Evolutionary conservation across 129 eudicot species (phyloP).

Genomic region (Oenanthe sinensis): DNA sequence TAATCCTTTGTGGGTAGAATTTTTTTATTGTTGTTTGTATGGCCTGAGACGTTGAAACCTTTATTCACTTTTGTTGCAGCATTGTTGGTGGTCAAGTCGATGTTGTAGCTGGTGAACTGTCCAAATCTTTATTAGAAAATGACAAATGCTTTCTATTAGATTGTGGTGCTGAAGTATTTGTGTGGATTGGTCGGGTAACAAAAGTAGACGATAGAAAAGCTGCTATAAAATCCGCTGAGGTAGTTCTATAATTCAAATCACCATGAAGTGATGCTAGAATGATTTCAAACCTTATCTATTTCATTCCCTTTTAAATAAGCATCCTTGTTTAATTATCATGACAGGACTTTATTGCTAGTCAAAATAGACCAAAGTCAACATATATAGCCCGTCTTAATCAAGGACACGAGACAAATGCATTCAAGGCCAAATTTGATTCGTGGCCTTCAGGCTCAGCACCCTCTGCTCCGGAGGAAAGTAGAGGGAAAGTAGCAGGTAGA

Average conservation of each 20-base stretch:
- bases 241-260: constrained; percentile 8
- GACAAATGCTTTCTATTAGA: constrained; percentile 84
- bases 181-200: constrained; percentile 95
- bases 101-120: constrained; percentile 73
- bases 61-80: constrained; percentile 34
- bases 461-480: constrained; percentile 82
- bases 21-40: background rate
- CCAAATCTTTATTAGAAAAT: constrained; percentile 73
- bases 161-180: constrained; percentile 88
- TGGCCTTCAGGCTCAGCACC: constrained; percentile 98
- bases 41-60: constrained; percentile 9
- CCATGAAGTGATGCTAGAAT: background rate
- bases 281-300: constrained; percentile 9
- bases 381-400: constrained; percentile 83
- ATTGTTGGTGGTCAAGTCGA: constrained; percentile 64
- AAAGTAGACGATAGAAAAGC: constrained; percentile 93
- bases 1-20: background rate
- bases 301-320: background rate
- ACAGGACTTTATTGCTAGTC: constrained; percentile 69
- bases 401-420: constrained; percentile 91
- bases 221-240: constrained; percentile 90
- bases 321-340: background rate
- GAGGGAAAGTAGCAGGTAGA: constrained; percentile 88
- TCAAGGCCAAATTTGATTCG: constrained; percentile 90
- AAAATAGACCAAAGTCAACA: constrained; percentile 90